Percentiles rank a stretch among this genome's conserved stretches.
These are phyloP conservation scores for Crithidia fasciculata DNA, from an alignment of 208 protist species.

Conservation along the genomic window DNA sequence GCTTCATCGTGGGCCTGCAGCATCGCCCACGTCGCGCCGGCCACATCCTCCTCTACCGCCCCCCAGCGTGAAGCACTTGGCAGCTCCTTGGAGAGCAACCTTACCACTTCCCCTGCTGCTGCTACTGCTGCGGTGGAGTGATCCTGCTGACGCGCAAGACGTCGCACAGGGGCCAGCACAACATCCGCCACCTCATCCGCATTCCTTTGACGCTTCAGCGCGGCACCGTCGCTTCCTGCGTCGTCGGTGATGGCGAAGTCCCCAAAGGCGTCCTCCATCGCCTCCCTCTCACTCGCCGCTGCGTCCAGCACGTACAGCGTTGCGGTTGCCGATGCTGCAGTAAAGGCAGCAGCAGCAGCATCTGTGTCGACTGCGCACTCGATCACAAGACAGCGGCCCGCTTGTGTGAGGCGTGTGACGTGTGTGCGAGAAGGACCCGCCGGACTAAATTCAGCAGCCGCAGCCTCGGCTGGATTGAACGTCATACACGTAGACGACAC, in stretches of 20 bases:
- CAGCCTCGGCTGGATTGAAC: background rate
- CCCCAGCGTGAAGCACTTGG: slow-evolving; percentile 21
- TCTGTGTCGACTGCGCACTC: slow-evolving; percentile 9
- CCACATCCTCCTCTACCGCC: slow-evolving; percentile 20
- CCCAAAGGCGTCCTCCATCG: slow-evolving; percentile 25
- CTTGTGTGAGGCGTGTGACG: slow-evolving; percentile 24
- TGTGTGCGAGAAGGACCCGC: background rate
- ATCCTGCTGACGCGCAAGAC: background rate
- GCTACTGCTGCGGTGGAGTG: background rate
- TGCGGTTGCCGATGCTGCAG: background rate
- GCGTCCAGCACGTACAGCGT: slow-evolving; percentile 26
- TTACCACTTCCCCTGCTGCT: background rate
- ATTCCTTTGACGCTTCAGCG: slow-evolving; percentile 17
- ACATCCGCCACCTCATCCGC: slow-evolving; percentile 5
- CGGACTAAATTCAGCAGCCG: background rate
- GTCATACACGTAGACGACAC: background rate
- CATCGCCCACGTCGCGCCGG: slow-evolving; percentile 22
- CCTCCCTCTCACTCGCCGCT: slow-evolving; percentile 21
- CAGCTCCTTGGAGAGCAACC: no score
- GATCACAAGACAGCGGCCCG: slow-evolving; percentile 23
- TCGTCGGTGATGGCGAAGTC: slow-evolving; percentile 35
- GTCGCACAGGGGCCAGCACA: slow-evolving; percentile 19
- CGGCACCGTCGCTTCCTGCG: no score
- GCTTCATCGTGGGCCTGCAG: slow-evolving; percentile 26
- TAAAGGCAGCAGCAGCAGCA: background rate